Evolutionary conservation across 164 flowering plant genomes (phyloP), one percentile per base, ranked within the genome.

Genomic region (Piper longum): DNA sequence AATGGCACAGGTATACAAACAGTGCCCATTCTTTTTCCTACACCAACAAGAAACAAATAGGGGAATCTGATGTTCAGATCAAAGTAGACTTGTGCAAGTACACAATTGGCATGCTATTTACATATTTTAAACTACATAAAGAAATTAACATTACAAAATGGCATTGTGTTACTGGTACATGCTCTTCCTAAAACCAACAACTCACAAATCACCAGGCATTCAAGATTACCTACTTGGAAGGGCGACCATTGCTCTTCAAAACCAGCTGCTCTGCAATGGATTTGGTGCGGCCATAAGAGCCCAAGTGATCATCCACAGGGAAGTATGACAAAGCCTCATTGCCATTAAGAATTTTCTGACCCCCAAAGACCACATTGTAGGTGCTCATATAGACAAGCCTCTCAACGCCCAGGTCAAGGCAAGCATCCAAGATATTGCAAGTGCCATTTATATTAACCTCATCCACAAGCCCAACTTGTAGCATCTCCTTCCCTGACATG

Each of bases 401-500:
- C 71, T 57, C 66, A 59, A 93, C 66, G 54, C 89, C 97, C 63
- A 73, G 72, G 61, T 81, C 84, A 56, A 76, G 48, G 67, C 97
- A 93, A 54, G 91, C 79, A 60, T 90, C 99, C 70, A 90, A 56
- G 6, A 90, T 64, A 71, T 80, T 81, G 70, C 85, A 84, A 14
- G 99, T 93, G 18, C 97, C 97, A 73, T 69, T 79, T 16, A 93
- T 83, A 64, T 93, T 93, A 43, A 93, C 89, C 70, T 76, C 76
- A 67, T 90, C 95, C 14, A 88, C 80, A 16, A 84, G 89, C n/a
- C 90, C 78, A 71, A 76, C 80, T 71, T 85, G 97, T 26, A 93
- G 83, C 95, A 90, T 90, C 66, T 90, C 97, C 72, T 93, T 93
- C 52, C 99, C 99, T 2, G 97, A 93, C 97, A 90, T 88, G 64